Percentiles rank a stretch among this genome's conserved stretches.
Conservation (phyloP, 768 basidiomycete species). For the Mycena vitilis region DNA sequence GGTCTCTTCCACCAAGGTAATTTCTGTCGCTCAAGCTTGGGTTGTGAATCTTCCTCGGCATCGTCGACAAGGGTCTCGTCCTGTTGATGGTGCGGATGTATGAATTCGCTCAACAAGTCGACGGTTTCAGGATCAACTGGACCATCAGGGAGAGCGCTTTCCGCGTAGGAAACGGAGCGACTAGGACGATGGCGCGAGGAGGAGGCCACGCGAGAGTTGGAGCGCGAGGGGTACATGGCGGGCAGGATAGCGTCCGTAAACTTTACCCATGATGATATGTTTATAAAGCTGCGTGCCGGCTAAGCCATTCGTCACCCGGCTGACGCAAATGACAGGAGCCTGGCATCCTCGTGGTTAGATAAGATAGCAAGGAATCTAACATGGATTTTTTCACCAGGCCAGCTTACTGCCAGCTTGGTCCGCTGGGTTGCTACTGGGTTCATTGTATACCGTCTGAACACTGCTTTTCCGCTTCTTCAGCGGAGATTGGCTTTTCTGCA, state of each 20-base stretch:
- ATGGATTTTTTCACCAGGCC: too few species aligned
- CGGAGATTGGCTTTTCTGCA: not conserved
- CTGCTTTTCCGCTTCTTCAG: not conserved
- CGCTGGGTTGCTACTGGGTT: too few species aligned
- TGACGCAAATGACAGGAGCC: not conserved
- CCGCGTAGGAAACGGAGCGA: slow-evolving; percentile 42
- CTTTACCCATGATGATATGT: not conserved
- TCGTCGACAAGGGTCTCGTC: slow-evolving; percentile 50
- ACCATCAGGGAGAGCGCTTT: slow-evolving; percentile 59
- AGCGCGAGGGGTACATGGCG: slow-evolving; percentile 28
- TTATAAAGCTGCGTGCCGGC: too few species aligned
- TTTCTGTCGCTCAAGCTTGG: slow-evolving; percentile 36
- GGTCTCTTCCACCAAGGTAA: slow-evolving; percentile 83
- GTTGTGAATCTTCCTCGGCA: slow-evolving; percentile 33
- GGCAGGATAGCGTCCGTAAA: not conserved
- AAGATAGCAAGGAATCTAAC: too few species aligned
- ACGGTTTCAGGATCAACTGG: slow-evolving; percentile 57
- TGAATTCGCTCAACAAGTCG: slow-evolving; percentile 59
- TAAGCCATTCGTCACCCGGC: not conserved
- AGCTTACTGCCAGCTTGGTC: too few species aligned
- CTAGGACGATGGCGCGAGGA: slow-evolving; percentile 31
- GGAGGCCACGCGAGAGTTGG: slow-evolving; percentile 32
- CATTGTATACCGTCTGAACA: too few species aligned
- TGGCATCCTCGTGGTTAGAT: too few species aligned
- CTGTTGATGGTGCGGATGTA: slow-evolving; percentile 52